Evolutionary conservation across 306 rosid species (phyloP).

Genomic region (Comarum palustre): DNA sequence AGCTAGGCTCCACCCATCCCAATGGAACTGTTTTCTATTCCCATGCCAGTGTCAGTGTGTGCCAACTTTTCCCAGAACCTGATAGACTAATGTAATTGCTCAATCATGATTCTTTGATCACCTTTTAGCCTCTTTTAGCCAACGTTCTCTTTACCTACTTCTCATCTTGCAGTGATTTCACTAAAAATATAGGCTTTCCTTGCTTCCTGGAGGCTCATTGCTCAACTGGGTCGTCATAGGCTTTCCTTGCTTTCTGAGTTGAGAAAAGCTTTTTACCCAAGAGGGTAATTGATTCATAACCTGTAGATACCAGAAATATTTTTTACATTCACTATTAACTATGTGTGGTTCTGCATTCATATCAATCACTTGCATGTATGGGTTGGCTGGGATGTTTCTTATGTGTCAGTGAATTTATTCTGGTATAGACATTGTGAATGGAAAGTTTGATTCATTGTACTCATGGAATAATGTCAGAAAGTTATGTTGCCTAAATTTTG

Average conservation of each 20-base stretch:
- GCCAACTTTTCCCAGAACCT: neutral
- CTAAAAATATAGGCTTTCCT: slow-evolving; percentile 1
- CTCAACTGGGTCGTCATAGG: neutral
- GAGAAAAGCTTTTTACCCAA: neutral
- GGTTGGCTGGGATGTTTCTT: neutral
- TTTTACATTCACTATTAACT: neutral
- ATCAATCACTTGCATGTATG: neutral
- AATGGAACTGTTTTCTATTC: neutral
- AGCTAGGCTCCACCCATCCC: neutral
- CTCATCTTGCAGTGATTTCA: neutral
- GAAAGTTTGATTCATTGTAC: neutral
- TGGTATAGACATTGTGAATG: neutral
- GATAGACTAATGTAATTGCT: neutral
- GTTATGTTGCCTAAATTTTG: neutral
- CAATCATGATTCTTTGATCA: slow-evolving; percentile 10
- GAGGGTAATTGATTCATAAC: no score
- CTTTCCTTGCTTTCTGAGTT: neutral
- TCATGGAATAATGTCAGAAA: neutral
- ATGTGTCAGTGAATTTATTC: neutral
- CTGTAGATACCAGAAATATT: neutral
- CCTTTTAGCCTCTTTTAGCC: slow-evolving; percentile 1
- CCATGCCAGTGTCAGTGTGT: neutral
- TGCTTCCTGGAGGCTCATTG: slow-evolving; percentile 7
- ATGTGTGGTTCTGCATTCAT: neutral
- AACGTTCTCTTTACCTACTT: neutral